Conservation (phyloP, 2,329 filamentous ascomycete species). For the Penicillium sp. region DNA sequence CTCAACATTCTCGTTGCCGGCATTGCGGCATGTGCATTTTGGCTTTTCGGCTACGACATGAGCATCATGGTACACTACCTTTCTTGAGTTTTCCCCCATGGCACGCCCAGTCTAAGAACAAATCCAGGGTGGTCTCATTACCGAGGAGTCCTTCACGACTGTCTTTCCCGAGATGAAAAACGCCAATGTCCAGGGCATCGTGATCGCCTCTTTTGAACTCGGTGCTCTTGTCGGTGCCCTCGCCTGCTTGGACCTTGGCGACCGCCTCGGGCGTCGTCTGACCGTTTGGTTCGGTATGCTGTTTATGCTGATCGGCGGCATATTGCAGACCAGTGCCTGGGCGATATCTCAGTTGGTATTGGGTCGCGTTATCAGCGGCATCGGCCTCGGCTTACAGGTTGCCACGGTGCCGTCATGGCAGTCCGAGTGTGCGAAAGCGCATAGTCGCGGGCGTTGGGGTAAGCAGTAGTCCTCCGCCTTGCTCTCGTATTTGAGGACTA, state of each 20-base stretch:
- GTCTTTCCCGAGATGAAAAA: constrained; percentile 1
- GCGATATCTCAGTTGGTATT: constrained; percentile 5
- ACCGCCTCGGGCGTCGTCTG: constrained; percentile 7
- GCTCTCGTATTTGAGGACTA: constrained; percentile 9
- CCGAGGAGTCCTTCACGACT: not conserved
- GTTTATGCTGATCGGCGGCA: constrained; percentile 7
- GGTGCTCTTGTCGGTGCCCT: constrained; percentile 6
- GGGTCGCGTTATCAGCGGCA: constrained; percentile 5
- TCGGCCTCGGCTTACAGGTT: constrained; percentile 8
- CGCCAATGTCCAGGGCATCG: constrained; percentile 9
- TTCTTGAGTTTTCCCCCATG: not conserved
- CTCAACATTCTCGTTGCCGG: not conserved
- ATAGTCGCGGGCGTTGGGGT: constrained; percentile 5
- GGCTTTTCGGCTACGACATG: not conserved
- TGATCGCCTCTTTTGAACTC: constrained; percentile 10
- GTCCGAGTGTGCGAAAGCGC: constrained; percentile 10
- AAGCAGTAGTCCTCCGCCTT: not conserved
- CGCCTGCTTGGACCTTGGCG: constrained; percentile 7
- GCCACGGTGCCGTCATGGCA: constrained; percentile 12
- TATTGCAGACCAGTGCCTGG: constrained; percentile 4
- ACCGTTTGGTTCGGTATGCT: constrained; percentile 6
- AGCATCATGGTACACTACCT: not conserved
- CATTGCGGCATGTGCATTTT: not conserved
- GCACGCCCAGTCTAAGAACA: not conserved
- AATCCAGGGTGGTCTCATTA: not conserved